These are phyloP conservation scores for Thraustotheca clavata DNA, from an alignment of 352 stramenopile genomes.

Conservation along the genomic window DNA sequence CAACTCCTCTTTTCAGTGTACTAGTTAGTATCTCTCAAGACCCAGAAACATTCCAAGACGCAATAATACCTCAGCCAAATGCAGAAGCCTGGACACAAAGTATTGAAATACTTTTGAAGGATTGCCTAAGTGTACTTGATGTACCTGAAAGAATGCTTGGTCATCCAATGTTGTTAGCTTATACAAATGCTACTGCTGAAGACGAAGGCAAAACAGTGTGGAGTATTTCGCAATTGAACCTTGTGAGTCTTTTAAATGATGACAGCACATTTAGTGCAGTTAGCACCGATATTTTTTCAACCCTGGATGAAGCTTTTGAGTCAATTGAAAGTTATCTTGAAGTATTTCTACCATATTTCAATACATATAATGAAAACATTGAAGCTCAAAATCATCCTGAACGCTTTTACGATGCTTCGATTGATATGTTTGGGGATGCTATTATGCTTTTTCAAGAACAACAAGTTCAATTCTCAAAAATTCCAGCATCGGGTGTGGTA, in stretches of 20 bases:
- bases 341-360: constrained; percentile 83
- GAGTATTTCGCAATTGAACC: constrained; percentile 69
- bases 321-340: constrained; percentile 81
- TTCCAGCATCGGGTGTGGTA: constrained; percentile 63
- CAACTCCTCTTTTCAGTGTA: constrained; percentile 26
- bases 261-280: constrained; percentile 72
- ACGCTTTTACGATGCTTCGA: constrained; percentile 54
- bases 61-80: constrained; percentile 43
- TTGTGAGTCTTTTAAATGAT: constrained; percentile 75
- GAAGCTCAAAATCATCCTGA: constrained; percentile 50
- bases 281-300: constrained; percentile 79
- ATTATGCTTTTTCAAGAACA: constrained; percentile 81
- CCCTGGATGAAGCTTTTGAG: constrained; percentile 72
- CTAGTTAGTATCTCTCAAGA: constrained; percentile 55
- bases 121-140: constrained; percentile 82
- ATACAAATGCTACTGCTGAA: constrained; percentile 71
- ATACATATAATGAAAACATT: constrained; percentile 83
- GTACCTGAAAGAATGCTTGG: constrained; percentile 77
- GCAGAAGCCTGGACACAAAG: constrained; percentile 64
- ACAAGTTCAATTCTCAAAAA: constrained; percentile 66
- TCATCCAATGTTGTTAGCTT: constrained; percentile 62
- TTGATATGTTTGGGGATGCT: constrained; percentile 73
- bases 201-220: constrained; percentile 77
- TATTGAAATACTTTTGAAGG: constrained; percentile 69
- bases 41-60: too few species aligned